phyloP scores from a whole-genome alignment of 164 flowering plant species.

The Kalanchoe fedtschenkoi region DNA sequence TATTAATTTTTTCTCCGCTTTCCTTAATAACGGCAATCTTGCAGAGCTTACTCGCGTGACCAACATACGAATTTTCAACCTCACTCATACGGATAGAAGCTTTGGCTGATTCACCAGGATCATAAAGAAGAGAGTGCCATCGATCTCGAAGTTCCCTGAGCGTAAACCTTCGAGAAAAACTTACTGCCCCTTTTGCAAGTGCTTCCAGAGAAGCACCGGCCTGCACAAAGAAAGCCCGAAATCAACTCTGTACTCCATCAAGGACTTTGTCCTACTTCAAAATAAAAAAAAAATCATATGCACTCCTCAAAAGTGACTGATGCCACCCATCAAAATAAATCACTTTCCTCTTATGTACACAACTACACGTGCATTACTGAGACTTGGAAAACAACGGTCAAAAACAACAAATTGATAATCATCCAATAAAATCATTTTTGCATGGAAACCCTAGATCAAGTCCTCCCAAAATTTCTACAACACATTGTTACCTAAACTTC shows the following conservation, averaged over 20 bases:
- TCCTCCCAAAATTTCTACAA: too few relatives aligned
- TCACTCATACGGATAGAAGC: constrained; percentile 50
- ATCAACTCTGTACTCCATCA: not conserved
- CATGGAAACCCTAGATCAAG: too few relatives aligned
- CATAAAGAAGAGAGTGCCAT: constrained; percentile 78
- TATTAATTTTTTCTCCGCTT: constrained; percentile 16
- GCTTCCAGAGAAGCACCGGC: constrained; percentile 92
- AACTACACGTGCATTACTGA: too few relatives aligned
- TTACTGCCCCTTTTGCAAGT: constrained; percentile 86
- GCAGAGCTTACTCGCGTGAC: constrained; percentile 16
- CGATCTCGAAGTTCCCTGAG: constrained; percentile 57
- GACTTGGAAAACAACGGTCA: too few relatives aligned
- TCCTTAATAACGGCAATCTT: constrained; percentile 19
- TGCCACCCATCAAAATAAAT: not conserved
- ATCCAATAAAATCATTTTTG: too few relatives aligned
- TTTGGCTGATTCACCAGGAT: constrained; percentile 45
- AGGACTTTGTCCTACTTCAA: not conserved
- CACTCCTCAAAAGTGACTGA: not conserved
- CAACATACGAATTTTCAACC: constrained; percentile 29
- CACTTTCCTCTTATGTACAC: too few relatives aligned
- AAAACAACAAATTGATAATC: too few relatives aligned
- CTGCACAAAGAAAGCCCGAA: constrained; percentile 22
- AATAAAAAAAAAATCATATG: not conserved
- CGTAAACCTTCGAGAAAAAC: constrained; percentile 58
- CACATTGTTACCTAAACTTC: too few relatives aligned